Conservation (phyloP, 2,329 filamentous ascomycete species). For the Ascochyta koolunga region DNA sequence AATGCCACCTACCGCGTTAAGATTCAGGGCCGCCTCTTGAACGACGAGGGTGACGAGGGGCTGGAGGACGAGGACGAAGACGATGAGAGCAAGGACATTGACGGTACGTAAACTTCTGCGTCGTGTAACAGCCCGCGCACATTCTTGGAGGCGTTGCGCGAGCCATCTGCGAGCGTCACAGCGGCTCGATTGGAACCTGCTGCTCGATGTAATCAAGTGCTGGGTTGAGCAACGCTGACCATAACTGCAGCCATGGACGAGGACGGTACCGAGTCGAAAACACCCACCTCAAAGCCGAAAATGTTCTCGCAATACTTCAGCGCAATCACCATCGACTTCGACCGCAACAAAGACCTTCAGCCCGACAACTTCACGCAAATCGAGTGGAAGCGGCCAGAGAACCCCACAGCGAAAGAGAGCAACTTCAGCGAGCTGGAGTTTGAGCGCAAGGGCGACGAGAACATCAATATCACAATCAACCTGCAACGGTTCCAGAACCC, state of each 20-base stretch:
- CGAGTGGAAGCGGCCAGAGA: conserved; percentile 86
- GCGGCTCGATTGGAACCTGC: neutral
- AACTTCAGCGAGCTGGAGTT: conserved; percentile 94
- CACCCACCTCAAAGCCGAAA: conserved; percentile 53
- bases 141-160: neutral
- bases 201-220: neutral
- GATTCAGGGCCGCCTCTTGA: conserved; percentile 85
- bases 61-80: conserved; percentile 41
- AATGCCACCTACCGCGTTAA: conserved; percentile 87
- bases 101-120: conserved; percentile 44
- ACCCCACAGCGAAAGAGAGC: conserved; percentile 66
- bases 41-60: conserved; percentile 49
- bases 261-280: conserved; percentile 53
- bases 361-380: conserved; percentile 66
- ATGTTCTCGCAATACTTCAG: conserved; percentile 81
- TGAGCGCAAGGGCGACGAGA: conserved; percentile 89
- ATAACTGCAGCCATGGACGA: conserved; percentile 52
- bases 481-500: conserved; percentile 82
- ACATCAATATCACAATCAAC: conserved; percentile 88
- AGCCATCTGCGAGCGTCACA: too few relatives aligned
- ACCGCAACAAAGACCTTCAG: conserved; percentile 67
- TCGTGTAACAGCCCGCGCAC: neutral
- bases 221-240: conserved; percentile 6
- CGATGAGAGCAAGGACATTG: conserved; percentile 53
- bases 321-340: conserved; percentile 70